Percentiles rank a stretch among this genome's conserved stretches.
Conservation (phyloP, 768 basidiomycete genomes). For the Trametes punicea region DNA sequence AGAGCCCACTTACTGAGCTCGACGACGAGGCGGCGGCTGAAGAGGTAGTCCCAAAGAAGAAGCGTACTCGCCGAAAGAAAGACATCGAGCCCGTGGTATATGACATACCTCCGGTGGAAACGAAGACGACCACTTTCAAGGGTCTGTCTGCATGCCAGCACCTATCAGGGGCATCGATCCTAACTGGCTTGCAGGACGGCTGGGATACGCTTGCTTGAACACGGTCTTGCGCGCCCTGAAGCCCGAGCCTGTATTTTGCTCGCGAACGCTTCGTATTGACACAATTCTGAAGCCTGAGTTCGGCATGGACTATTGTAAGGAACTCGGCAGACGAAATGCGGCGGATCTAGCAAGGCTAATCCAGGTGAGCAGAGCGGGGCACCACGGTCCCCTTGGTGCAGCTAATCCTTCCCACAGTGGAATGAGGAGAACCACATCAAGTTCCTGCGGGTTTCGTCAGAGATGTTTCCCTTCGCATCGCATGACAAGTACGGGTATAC, state of each 20-base stretch:
- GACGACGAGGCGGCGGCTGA: constrained; percentile 17
- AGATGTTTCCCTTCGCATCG: constrained; percentile 91
- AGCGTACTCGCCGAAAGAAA: constrained; percentile 32
- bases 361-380: constrained; percentile 32
- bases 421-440: constrained; percentile 83
- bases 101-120: constrained; percentile 68
- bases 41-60: constrained; percentile 25
- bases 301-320: constrained; percentile 65
- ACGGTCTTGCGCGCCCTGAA: constrained; percentile 73
- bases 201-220: constrained; percentile 82
- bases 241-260: constrained; percentile 72
- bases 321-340: constrained; percentile 72
- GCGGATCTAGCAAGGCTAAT: constrained; percentile 71
- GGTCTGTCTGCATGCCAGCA: constrained; percentile 59
- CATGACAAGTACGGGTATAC: constrained; percentile 80
- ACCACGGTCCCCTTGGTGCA: background rate
- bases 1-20: constrained; percentile 23
- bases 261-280: constrained; percentile 54
- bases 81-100: constrained; percentile 50
- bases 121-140: constrained; percentile 63
- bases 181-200: constrained; percentile 9
- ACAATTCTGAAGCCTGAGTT: constrained; percentile 78
- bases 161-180: no score
- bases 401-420: constrained; percentile 47
- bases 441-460: constrained; percentile 87